Conservation (phyloP, 2,329 filamentous ascomycete species). For the Emmonsiellopsis sp. region DNA sequence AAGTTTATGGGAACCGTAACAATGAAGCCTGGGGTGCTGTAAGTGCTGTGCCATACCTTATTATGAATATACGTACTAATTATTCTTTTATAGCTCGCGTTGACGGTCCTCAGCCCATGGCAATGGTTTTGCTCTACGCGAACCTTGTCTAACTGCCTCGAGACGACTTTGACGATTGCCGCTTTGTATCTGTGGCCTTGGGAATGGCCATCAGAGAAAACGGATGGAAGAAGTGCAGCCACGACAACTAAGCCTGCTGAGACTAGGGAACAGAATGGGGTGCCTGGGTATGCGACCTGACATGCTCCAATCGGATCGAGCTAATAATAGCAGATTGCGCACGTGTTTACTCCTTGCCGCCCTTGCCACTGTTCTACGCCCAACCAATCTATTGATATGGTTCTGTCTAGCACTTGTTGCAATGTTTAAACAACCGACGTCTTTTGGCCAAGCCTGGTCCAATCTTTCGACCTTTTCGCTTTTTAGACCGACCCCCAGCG, state of each 20-base stretch:
- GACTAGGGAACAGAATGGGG: background rate
- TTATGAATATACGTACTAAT: constrained; percentile 8
- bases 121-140: constrained; percentile 93
- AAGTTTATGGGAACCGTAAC: constrained; percentile 59
- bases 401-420: constrained; percentile 52
- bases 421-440: constrained; percentile 28
- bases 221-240: constrained; percentile 5
- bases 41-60: constrained; percentile 27
- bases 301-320: background rate
- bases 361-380: constrained; percentile 73
- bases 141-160: constrained; percentile 88
- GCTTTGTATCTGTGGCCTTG: constrained; percentile 84
- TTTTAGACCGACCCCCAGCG: constrained; percentile 10
- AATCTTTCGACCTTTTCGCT: background rate
- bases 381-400: constrained; percentile 88
- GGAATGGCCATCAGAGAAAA: constrained; percentile 46
- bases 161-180: constrained; percentile 74
- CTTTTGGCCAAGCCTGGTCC: background rate
- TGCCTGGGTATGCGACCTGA: constrained; percentile 19
- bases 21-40: constrained; percentile 62
- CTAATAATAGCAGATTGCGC: constrained; percentile 39
- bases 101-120: constrained; percentile 75
- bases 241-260: background rate
- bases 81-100: constrained; percentile 47
- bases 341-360: constrained; percentile 67